Evolutionary conservation across 176 grass and related monocot genomes (phyloP).

Genomic region (Aegilops speltoides): DNA sequence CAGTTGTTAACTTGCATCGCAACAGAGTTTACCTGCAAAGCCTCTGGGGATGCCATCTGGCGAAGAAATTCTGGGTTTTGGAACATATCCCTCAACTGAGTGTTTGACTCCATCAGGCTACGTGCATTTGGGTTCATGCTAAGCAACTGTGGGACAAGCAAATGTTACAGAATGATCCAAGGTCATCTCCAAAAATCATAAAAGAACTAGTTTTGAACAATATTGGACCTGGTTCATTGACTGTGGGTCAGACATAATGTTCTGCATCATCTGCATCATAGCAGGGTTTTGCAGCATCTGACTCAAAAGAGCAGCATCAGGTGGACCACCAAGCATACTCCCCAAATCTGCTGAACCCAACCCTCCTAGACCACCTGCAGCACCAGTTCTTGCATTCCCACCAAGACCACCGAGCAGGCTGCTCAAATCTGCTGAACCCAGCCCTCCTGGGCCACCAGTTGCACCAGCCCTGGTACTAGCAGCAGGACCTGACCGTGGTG

Average conservation of each 20-base stretch:
- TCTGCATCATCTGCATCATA: conserved; percentile 96
- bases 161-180: conserved; percentile 23
- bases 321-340: conserved; percentile 53
- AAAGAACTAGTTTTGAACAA: conserved; percentile 22
- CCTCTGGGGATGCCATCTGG: conserved; percentile 88
- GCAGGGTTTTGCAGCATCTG: conserved; percentile 96
- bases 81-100: conserved; percentile 87
- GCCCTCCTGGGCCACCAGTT: conserved; percentile 44
- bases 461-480: conserved; percentile 42
- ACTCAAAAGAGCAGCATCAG: conserved; percentile 57
- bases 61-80: conserved; percentile 96
- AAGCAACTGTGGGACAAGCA: conserved; percentile 60
- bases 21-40: conserved; percentile 63
- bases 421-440: conserved; percentile 68
- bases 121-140: conserved; percentile 75
- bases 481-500: conserved; percentile 40
- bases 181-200: conserved; percentile 13
- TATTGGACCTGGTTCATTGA: conserved; percentile 75
- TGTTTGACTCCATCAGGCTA: conserved; percentile 80
- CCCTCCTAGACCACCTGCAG: conserved; percentile 52
- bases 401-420: conserved; percentile 64
- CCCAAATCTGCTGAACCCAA: conserved; percentile 68
- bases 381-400: conserved; percentile 47
- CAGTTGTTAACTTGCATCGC: neutral
- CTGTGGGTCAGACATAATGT: conserved; percentile 89